phyloP scores from a whole-genome alignment of 2,329 filamentous ascomycete genomes.

The Hypoxylon sp. region DNA sequence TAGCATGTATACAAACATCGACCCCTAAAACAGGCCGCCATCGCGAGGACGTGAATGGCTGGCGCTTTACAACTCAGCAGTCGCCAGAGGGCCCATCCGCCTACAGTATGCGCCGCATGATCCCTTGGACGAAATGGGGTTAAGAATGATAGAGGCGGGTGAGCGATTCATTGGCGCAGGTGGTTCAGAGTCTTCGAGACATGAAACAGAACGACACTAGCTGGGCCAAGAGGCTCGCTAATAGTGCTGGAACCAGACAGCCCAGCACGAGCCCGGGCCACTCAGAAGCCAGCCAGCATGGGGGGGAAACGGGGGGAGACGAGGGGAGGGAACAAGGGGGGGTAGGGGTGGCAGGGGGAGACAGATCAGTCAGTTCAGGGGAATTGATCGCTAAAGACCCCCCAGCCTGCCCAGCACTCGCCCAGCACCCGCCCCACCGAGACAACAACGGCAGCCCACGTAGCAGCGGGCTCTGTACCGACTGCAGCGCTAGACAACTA shows the following conservation, averaged over 20 bases:
- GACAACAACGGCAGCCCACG: no score
- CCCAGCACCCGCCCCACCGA: conserved; percentile 14
- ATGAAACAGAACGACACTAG: conserved; percentile 44
- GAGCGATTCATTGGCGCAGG: conserved; percentile 41
- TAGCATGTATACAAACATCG: conserved; percentile 34
- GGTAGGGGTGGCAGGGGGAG: no score
- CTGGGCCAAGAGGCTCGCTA: conserved; percentile 31
- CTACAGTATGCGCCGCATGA: conserved; percentile 42
- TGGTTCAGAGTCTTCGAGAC: conserved; percentile 36
- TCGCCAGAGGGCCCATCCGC: conserved; percentile 36
- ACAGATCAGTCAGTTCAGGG: no score
- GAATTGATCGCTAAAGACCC: conserved; percentile 16
- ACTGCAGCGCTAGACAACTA: conserved; percentile 22
- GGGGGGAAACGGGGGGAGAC: no score
- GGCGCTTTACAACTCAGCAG: conserved; percentile 31
- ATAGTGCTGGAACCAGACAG: no score
- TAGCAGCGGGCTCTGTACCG: neutral
- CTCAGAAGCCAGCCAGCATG: no score
- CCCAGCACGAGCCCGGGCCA: no score
- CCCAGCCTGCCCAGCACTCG: no score
- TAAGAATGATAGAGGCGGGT: conserved; percentile 38
- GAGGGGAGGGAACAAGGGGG: no score
- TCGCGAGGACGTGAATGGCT: conserved; percentile 40
- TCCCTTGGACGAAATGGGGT: conserved; percentile 37
- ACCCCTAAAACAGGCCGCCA: conserved; percentile 40